Percentiles rank a stretch among this genome's conserved stretches.
phyloP scores from a whole-genome alignment of 2,329 filamentous ascomycete species.

The Hymenoscyphus scutula region DNA sequence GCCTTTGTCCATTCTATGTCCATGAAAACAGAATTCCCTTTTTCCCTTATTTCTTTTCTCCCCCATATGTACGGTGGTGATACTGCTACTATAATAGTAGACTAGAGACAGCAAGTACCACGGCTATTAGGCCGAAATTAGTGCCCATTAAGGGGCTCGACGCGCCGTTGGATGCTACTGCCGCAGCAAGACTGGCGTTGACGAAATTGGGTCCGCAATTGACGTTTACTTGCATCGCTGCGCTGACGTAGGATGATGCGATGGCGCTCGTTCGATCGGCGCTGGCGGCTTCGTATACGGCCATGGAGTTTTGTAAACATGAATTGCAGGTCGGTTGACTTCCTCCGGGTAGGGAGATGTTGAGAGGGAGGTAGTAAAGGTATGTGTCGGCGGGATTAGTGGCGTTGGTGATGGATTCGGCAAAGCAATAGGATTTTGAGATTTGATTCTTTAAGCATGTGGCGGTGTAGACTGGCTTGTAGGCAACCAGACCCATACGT shows the following conservation, averaged over 20 bases:
- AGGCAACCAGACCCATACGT: conserved; percentile 72
- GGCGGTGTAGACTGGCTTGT: conserved; percentile 74
- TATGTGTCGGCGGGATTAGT: conserved; percentile 70
- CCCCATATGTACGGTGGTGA: conserved; percentile 7
- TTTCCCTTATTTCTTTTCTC: not conserved
- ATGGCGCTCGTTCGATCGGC: conserved; percentile 65
- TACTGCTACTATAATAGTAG: conserved; percentile 21
- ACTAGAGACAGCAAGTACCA: conserved; percentile 21
- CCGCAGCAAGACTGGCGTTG: conserved; percentile 48
- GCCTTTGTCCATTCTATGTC: not conserved
- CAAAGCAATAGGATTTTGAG: conserved; percentile 73
- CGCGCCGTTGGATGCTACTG: conserved; percentile 14
- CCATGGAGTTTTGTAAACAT: conserved; percentile 80
- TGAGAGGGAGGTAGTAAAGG: conserved; percentile 83
- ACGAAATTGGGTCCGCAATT: conserved; percentile 58
- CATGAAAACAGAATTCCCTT: not conserved
- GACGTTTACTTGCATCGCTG: conserved; percentile 71
- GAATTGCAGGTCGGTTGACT: conserved; percentile 70
- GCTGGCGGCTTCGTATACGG: conserved; percentile 69
- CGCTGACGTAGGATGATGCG: conserved; percentile 63
- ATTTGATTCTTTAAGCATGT: conserved; percentile 71
- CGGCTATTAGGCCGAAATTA: conserved; percentile 17
- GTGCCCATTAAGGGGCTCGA: conserved; percentile 2
- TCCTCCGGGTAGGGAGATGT: conserved; percentile 63
- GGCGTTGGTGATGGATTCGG: conserved; percentile 76